phyloP scores from a whole-genome alignment of 257 asterid genomes.

The Agastache rugosa region DNA sequence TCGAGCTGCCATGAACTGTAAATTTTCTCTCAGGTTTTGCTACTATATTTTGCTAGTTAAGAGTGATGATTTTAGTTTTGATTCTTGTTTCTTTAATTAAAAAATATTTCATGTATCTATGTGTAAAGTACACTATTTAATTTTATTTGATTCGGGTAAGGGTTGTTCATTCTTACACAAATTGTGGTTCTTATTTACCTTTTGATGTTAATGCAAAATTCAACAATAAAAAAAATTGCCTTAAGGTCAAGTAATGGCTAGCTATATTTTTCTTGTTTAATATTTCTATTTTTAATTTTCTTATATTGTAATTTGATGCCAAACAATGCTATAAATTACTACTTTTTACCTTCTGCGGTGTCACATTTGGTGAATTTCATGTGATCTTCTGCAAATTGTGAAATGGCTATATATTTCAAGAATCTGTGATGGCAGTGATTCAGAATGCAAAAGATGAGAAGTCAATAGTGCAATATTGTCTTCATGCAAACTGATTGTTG shows the following conservation, averaged over 20 bases:
- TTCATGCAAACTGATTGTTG: conserved; percentile 42
- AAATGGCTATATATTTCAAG: conserved; percentile 38
- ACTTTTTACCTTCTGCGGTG: background rate
- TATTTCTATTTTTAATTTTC: too few relatives aligned
- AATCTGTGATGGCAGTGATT: conserved; percentile 48
- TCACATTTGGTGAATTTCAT: conserved; percentile 39
- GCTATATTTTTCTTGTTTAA: background rate
- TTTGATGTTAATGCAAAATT: background rate
- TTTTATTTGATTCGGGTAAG: conserved; percentile 22
- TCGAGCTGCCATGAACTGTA: conserved; percentile 10
- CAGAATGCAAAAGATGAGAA: conserved; percentile 45
- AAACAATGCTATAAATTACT: conserved; percentile 6
- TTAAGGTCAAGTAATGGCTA: background rate
- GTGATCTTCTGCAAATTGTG: conserved; percentile 39
- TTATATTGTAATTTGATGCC: background rate
- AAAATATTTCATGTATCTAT: conserved; percentile 25
- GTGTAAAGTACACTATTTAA: conserved; percentile 27
- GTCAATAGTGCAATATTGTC: conserved; percentile 48
- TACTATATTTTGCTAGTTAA: conserved; percentile 24
- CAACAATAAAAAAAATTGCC: background rate
- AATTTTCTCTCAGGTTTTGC: conserved; percentile 36
- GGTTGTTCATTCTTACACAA: conserved; percentile 25
- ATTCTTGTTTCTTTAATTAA: background rate
- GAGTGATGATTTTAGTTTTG: conserved; percentile 7
- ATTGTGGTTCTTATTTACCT: background rate